phyloP scores from a whole-genome alignment of 768 basidiomycete genomes.

The Lactifluus rugatus region DNA sequence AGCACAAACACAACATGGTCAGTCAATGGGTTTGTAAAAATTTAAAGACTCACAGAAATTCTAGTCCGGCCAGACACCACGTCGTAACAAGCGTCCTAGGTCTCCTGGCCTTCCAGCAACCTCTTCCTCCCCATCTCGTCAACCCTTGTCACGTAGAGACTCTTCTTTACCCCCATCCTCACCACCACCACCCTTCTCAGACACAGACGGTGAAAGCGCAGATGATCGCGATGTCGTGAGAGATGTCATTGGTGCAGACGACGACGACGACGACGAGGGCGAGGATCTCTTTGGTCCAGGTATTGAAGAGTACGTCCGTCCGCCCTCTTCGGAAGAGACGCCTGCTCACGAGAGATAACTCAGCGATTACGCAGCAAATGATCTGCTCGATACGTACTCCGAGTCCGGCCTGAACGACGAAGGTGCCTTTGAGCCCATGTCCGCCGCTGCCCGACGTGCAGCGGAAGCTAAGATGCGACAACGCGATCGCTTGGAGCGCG shows the following conservation, averaged over 20 bases:
- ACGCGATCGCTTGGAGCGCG: slow-evolving; percentile 67
- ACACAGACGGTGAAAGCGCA: slow-evolving; percentile 66
- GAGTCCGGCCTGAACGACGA: slow-evolving; percentile 82
- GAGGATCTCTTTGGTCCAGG: slow-evolving; percentile 90
- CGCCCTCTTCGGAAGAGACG: background rate
- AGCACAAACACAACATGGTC: background rate
- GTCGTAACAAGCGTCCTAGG: slow-evolving; percentile 20
- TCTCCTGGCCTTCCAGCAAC: slow-evolving; percentile 18
- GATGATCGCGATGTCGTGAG: slow-evolving; percentile 59
- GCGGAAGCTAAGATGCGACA: slow-evolving; percentile 85
- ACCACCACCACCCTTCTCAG: slow-evolving; percentile 73
- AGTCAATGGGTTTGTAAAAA: background rate
- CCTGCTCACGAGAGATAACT: background rate
- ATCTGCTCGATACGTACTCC: slow-evolving; percentile 78
- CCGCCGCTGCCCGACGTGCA: slow-evolving; percentile 60
- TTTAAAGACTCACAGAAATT: background rate
- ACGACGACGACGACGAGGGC: slow-evolving; percentile 75
- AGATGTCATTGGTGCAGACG: slow-evolving; percentile 60
- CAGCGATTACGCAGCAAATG: slow-evolving; percentile 83
- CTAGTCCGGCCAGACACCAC: slow-evolving; percentile 19
- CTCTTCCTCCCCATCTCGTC: slow-evolving; percentile 37
- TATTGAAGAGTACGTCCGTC: slow-evolving; percentile 50
- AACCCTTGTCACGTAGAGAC: slow-evolving; percentile 37
- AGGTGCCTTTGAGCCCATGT: slow-evolving; percentile 55
- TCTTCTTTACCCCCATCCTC: slow-evolving; percentile 68